Evolutionary conservation across 495 filamentous ascomycete genomes (phyloP).

Genomic region (Hypoxylon trugodes): DNA sequence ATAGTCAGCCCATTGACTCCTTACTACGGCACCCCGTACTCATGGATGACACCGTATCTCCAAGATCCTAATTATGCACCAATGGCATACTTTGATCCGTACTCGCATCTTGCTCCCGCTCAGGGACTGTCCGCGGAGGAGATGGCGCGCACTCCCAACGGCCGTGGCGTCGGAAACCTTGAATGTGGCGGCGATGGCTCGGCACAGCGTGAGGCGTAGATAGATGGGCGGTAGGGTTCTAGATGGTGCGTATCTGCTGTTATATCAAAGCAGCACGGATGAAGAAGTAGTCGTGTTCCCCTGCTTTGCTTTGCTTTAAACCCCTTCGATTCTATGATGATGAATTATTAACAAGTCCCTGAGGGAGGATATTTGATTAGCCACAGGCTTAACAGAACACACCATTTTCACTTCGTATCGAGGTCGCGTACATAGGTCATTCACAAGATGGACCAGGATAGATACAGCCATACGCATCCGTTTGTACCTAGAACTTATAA

Average conservation of each 20-base stretch:
- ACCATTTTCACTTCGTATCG: slow-evolving; percentile 1
- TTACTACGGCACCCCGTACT: slow-evolving; percentile 10
- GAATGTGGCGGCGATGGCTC: neutral
- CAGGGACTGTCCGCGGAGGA: neutral
- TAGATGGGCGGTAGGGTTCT: too few species aligned
- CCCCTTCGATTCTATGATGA: neutral
- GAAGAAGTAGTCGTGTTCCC: neutral
- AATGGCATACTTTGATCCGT: slow-evolving; percentile 3
- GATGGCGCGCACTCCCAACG: neutral
- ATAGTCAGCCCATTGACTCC: slow-evolving; percentile 8
- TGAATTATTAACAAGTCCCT: neutral
- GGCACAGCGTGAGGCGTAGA: neutral
- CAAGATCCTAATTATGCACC: slow-evolving; percentile 19
- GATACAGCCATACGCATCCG: slow-evolving; percentile 5
- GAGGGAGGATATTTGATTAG: neutral
- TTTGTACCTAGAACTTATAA: slow-evolving; percentile 10
- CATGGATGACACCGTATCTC: slow-evolving; percentile 32
- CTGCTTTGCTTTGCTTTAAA: slow-evolving; percentile 1
- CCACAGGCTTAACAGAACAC: neutral
- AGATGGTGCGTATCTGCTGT: too few species aligned
- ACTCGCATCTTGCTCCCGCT: neutral
- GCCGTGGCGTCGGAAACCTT: neutral
- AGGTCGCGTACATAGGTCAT: neutral
- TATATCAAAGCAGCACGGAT: too few species aligned
- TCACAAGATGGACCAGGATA: slow-evolving; percentile 24